These are phyloP conservation scores for Citrus trifoliata DNA, from an alignment of 345 rosid genomes.

Conservation along the genomic window DNA sequence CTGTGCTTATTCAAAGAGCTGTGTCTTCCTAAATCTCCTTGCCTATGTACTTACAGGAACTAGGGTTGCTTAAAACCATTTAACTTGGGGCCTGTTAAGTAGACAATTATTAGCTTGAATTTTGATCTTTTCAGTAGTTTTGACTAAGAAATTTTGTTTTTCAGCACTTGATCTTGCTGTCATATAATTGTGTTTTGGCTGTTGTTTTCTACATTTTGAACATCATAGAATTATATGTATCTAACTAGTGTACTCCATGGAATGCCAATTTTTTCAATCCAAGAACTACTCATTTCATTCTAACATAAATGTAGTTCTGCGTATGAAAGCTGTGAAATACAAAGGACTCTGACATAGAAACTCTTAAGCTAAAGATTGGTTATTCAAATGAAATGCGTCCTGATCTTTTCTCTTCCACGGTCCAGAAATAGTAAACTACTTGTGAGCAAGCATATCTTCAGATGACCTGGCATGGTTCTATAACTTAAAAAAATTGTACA, in stretches of 20 bases:
- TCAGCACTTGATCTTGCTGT: not conserved
- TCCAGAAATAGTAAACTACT: not conserved
- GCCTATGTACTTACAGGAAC: not conserved
- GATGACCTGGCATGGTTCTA: not conserved
- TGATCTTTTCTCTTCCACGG: not conserved
- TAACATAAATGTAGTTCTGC: not conserved
- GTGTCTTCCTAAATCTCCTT: not conserved
- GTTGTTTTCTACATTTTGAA: not conserved
- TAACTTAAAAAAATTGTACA: not conserved
- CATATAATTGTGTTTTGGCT: not conserved
- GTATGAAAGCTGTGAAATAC: not conserved
- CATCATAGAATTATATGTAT: not conserved
- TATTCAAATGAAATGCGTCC: too few species aligned
- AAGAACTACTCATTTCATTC: not conserved
- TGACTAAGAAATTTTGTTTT: not conserved
- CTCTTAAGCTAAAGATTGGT: not conserved
- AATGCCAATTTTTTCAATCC: not conserved
- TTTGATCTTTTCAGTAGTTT: not conserved
- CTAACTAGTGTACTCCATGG: too few species aligned
- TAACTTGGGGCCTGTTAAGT: not conserved
- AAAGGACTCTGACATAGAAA: not conserved
- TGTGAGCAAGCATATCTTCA: not conserved
- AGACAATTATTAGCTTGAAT: not conserved
- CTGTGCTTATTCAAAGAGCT: not conserved
- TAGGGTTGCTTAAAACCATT: not conserved